These are phyloP conservation scores for Solanum dulcamara DNA, from an alignment of 257 asterid species.

Conservation along the genomic window DNA sequence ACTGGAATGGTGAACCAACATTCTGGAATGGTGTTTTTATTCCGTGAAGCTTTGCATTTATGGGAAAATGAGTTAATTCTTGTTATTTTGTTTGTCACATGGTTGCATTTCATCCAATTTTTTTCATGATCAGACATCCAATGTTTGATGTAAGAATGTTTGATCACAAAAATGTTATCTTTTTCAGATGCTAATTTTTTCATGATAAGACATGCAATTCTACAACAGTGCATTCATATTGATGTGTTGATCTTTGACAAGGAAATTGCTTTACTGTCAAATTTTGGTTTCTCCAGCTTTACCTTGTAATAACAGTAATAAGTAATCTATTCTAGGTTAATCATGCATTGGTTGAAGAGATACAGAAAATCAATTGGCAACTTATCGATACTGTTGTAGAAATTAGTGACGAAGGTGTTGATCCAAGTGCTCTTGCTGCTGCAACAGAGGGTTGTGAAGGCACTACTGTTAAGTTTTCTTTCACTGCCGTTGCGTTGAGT, in stretches of 20 bases:
- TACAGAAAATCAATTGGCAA: conserved; percentile 62
- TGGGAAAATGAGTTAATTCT: not conserved
- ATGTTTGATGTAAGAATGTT: not conserved
- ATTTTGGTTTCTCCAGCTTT: not conserved
- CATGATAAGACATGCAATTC: too few species aligned
- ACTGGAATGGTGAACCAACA: not conserved
- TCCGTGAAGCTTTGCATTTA: not conserved
- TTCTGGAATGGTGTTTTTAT: not conserved
- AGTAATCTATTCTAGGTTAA: conserved; percentile 42
- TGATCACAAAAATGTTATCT: not conserved
- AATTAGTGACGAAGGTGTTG: conserved; percentile 69
- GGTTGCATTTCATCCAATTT: not conserved
- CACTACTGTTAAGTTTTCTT: conserved; percentile 75
- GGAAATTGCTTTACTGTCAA: not conserved
- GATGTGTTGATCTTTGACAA: not conserved
- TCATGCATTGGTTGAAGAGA: conserved; percentile 82
- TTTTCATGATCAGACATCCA: not conserved
- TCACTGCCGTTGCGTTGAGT: conserved; percentile 72
- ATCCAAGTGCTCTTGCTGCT: conserved; percentile 69
- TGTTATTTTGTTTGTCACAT: not conserved
- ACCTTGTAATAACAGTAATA: conserved; percentile 1
- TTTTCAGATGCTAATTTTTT: not conserved
- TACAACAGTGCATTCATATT: not conserved
- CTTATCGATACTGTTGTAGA: conserved; percentile 78
- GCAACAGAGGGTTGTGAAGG: conserved; percentile 83